Conservation (phyloP, 306 rosid genomes). For the Glycine tomentella region DNA sequence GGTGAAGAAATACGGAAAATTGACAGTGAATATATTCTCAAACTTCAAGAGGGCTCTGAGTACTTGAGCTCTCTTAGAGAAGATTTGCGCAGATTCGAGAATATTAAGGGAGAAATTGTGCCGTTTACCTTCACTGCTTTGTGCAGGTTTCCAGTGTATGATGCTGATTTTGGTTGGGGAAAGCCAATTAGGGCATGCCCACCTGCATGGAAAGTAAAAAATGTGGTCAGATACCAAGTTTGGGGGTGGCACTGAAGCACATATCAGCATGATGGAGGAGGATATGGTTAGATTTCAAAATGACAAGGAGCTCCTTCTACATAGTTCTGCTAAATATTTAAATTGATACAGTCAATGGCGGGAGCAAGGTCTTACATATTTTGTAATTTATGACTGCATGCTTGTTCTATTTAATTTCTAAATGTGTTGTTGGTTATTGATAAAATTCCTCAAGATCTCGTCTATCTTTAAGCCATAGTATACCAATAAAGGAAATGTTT, state of each 20-base stretch:
- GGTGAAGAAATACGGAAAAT: not conserved
- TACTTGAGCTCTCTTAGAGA: not conserved
- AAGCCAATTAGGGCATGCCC: not conserved
- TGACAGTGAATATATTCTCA: not conserved
- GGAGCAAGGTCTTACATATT: too few relatives aligned
- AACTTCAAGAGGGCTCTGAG: not conserved
- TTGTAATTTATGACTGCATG: too few relatives aligned
- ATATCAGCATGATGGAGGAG: not conserved
- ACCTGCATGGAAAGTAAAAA: not conserved
- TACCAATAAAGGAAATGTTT: not conserved
- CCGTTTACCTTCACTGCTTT: constrained; percentile 1
- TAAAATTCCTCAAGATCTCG: not conserved
- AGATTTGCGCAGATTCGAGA: not conserved
- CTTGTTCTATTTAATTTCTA: not conserved
- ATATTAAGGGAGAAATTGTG: not conserved
- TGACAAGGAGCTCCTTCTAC: not conserved
- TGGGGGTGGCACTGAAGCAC: not conserved
- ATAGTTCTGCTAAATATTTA: not conserved
- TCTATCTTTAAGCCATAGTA: not conserved
- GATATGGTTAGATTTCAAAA: not conserved
- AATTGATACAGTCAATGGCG: not conserved
- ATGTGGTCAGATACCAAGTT: not conserved
- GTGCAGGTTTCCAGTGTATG: not conserved
- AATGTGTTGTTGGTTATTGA: not conserved
- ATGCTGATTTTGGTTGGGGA: not conserved